Evolutionary conservation across 1,284 basidiomycete species (phyloP).

Genomic region (Exobasidium cylindrosporum): DNA sequence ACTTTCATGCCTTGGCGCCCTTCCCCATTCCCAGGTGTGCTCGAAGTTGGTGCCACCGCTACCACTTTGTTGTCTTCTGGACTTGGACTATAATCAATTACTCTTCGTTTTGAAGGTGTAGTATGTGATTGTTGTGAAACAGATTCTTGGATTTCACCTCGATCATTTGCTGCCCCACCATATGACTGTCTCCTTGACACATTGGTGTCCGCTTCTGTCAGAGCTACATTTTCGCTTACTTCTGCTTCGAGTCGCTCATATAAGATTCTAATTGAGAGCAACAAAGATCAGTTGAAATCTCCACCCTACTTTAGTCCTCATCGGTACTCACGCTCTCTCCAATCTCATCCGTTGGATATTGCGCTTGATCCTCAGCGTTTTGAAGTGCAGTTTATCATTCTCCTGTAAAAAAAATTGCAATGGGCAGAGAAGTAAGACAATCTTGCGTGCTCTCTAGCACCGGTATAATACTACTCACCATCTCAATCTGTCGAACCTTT

Average conservation of each 20-base stretch:
- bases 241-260: slow-evolving; percentile 45
- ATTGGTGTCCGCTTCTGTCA: neutral
- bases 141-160: neutral
- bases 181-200: neutral
- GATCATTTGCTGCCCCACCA: neutral
- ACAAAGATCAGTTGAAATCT: too few relatives aligned
- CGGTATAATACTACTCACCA: slow-evolving; percentile 31
- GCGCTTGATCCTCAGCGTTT: slow-evolving; percentile 74
- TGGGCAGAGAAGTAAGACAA: neutral
- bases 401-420: slow-evolving; percentile 61
- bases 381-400: slow-evolving; percentile 80
- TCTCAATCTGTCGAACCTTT: slow-evolving; percentile 83
- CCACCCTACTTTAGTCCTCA: too few relatives aligned
- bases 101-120: slow-evolving; percentile 1
- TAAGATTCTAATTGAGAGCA: too few relatives aligned
- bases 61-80: neutral
- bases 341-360: slow-evolving; percentile 83
- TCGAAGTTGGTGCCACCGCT: neutral
- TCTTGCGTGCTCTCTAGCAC: neutral
- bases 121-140: neutral
- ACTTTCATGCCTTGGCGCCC: slow-evolving; percentile 9
- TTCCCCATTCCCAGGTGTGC: neutral
- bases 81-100: slow-evolving; percentile 7
- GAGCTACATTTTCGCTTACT: neutral
- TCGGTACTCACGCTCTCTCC: slow-evolving; percentile 73